phyloP scores from a whole-genome alignment of 202 grass and related monocot species.

The Dendrocalamus latiflorus region DNA sequence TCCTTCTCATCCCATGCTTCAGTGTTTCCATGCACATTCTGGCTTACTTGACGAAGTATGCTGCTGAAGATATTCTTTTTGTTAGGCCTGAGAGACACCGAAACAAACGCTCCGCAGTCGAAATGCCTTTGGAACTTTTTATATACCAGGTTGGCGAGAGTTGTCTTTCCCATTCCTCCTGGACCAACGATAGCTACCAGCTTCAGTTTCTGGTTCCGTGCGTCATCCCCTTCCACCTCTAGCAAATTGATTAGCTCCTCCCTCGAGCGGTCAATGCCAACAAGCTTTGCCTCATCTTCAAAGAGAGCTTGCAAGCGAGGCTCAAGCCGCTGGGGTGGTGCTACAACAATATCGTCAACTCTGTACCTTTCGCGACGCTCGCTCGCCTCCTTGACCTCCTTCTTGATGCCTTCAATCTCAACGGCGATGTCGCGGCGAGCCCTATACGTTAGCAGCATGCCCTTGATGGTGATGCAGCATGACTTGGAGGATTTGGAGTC shows the following conservation, averaged over 20 bases:
- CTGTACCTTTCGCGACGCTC: not conserved
- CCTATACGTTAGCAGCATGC: not conserved
- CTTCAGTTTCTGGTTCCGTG: not conserved
- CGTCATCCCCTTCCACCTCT: not conserved
- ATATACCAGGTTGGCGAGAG: not conserved
- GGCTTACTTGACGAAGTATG: not conserved
- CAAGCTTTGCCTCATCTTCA: not conserved
- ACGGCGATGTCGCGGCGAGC: not conserved
- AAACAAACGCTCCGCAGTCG: not conserved
- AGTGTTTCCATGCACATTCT: no score
- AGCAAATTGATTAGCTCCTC: not conserved
- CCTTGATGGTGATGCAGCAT: not conserved
- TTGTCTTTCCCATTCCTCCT: constrained; percentile 8
- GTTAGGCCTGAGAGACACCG: not conserved
- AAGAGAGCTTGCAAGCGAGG: not conserved
- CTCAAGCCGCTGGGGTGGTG: not conserved
- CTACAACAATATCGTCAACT: not conserved
- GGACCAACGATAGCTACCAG: not conserved
- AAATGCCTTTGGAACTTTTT: not conserved
- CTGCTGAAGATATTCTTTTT: not conserved
- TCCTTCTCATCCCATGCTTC: no score
- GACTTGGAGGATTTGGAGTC: not conserved
- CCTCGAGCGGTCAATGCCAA: not conserved
- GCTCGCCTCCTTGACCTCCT: not conserved
- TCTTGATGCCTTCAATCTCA: not conserved